phyloP scores from a whole-genome alignment of 73 alveolate genomes.

The Tetrahymena malaccensis region DNA sequence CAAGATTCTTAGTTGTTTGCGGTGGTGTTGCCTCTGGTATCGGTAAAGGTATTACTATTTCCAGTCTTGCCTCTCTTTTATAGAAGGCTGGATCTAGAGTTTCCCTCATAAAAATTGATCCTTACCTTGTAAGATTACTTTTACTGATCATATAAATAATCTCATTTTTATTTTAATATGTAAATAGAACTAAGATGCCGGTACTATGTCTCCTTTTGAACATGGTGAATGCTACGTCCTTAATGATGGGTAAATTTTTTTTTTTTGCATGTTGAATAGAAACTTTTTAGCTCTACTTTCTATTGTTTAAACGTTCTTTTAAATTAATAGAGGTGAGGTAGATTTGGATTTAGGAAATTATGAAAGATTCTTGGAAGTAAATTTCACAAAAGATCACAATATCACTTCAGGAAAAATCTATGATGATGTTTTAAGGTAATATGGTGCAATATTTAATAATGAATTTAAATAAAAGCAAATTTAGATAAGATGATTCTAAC shows the following conservation, averaged over 20 bases:
- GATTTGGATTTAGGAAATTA: constrained; percentile 72
- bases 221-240: constrained; percentile 70
- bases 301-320: background rate
- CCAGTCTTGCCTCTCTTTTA: constrained; percentile 48
- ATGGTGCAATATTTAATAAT: background rate
- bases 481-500: background rate
- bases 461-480: background rate
- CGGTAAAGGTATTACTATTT: constrained; percentile 55
- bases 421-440: background rate
- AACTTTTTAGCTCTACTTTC: background rate
- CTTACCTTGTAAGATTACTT: constrained; percentile 37
- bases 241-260: constrained; percentile 45
- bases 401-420: constrained; percentile 60
- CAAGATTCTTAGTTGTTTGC: constrained; percentile 44
- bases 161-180: background rate
- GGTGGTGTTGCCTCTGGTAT: constrained; percentile 61
- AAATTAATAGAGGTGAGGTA: constrained; percentile 43
- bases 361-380: constrained; percentile 48
- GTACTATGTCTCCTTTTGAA: constrained; percentile 71
- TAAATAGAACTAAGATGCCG: constrained; percentile 59
- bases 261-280: background rate
- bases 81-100: constrained; percentile 44
- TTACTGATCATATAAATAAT: too few species aligned
- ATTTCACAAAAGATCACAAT: constrained; percentile 41
- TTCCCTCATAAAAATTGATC: constrained; percentile 61